Evolutionary conservation across 2,329 filamentous ascomycete species (phyloP).

Genomic region (Akanthomyces lecanii): DNA sequence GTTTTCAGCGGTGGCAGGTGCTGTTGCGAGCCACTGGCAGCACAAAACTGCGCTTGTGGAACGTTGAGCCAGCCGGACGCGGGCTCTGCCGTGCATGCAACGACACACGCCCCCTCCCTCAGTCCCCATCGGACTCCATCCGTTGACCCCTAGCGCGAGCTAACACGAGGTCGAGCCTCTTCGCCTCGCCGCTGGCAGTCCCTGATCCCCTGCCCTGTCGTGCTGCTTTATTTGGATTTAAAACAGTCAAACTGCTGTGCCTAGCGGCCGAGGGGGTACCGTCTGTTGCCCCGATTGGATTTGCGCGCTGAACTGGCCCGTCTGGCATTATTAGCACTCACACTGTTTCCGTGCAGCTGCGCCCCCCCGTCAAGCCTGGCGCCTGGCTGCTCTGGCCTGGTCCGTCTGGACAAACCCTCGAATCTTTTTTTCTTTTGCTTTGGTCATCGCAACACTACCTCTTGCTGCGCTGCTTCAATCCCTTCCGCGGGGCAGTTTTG

Average conservation of each 20-base stretch:
- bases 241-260: background rate
- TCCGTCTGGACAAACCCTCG: constrained; percentile 5
- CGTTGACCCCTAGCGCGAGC: background rate
- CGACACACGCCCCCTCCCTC: background rate
- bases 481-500: constrained; percentile 11
- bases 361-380: background rate
- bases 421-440: constrained; percentile 10
- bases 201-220: background rate
- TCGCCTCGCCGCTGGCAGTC: background rate
- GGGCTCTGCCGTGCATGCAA: constrained; percentile 4
- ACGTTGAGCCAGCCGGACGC: background rate
- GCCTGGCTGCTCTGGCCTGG: background rate
- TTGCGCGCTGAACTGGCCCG: background rate
- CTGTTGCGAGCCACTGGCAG: background rate
- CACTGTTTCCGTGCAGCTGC: background rate
- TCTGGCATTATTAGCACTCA: background rate
- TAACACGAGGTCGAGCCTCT: constrained; percentile 14
- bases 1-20: background rate
- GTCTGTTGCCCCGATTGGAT: background rate
- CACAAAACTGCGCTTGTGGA: background rate
- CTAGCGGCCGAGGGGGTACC: constrained; percentile 3
- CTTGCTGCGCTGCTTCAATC: constrained; percentile 8
- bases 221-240: constrained; percentile 12
- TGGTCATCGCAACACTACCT: constrained; percentile 5
- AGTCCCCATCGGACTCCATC: background rate